Evolutionary conservation across 352 stramenopile genomes (phyloP), one percentile per base, ranked within the genome.

Genomic region (Phytophthora meadii): DNA sequence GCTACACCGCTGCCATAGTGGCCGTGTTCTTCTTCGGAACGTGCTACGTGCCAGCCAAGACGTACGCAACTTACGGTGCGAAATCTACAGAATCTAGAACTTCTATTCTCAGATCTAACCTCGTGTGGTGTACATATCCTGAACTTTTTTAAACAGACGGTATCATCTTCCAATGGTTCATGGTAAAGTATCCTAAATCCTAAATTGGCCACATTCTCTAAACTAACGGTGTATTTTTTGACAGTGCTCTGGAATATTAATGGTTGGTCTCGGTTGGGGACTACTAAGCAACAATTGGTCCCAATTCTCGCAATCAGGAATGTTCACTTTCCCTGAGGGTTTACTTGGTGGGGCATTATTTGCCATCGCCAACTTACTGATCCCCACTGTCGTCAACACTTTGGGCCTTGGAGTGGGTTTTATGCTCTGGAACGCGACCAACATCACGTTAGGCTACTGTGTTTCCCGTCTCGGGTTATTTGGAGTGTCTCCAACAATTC

Each of bases 91-190:
- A 14, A 49, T 60, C 28, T 53, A 10, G 54, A 42, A 12, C 14
- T 52, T 28, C 28, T 56, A 51, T 19, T 47, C 15, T 70, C n/a
- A 17, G 32, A 5, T 27, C 4, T 9, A 6, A n/a, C 40, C n/a
- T 51, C 8, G 2, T 72, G 52, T 73, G 53, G 15, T 27, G 25
- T 37, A 70, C 53, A 27, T 30, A 74, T 59, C 50, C 37, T 66
- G 49, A 61, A 65, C 28, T 42, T 57, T 36, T 14, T 25, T 42
- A 7, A 42, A 5, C 8, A 92, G 87, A 95, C 61, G 87, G 87
- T 30, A 93, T 95, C 58, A 92, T 95, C 61, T 95, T 93, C 69
- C 87, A 95, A 65, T 95, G 87, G 87, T n/a, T n/a, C n/a, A n/a
- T n/a, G n/a, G n/a, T n/a, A n/a, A n/a, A n/a, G n/a, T n/a, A n/a